phyloP scores from a whole-genome alignment of 306 rosid genomes.

The Malus orientalis region DNA sequence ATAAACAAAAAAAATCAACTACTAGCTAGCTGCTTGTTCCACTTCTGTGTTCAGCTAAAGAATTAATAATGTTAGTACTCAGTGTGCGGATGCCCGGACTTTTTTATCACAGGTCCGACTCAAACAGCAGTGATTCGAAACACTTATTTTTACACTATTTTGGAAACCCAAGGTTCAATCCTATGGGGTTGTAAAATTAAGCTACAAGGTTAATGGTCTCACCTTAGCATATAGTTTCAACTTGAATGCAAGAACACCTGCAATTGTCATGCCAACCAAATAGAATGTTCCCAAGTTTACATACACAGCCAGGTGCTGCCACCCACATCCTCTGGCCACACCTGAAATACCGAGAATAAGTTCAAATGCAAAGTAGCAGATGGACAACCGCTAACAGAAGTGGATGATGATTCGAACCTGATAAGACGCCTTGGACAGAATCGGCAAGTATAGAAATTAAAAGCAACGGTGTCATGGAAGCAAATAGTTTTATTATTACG shows the following conservation, averaged over 20 bases:
- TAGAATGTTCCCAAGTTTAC: conserved; percentile 62
- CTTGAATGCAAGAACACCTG: conserved; percentile 52
- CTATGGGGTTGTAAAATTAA: background rate
- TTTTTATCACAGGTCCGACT: no score
- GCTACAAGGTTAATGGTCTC: background rate
- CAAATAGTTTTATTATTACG: conserved; percentile 41
- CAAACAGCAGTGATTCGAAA: no score
- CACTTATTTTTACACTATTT: no score
- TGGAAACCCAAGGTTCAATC: background rate
- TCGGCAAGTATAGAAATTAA: conserved; percentile 51
- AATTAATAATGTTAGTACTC: background rate
- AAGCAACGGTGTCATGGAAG: conserved; percentile 62
- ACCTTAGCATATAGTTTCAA: conserved; percentile 52
- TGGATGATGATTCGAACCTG: conserved; percentile 42
- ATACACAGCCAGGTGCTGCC: conserved; percentile 60
- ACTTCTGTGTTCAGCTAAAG: background rate
- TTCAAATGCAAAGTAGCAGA: background rate
- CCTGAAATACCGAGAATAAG: conserved; percentile 30
- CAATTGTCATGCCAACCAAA: conserved; percentile 57
- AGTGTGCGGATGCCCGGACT: background rate
- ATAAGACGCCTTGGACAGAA: conserved; percentile 69
- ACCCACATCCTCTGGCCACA: conserved; percentile 79
- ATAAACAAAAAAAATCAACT: background rate
- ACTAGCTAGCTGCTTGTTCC: background rate
- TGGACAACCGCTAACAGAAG: background rate